Evolutionary conservation across 2,329 filamentous ascomycete species (phyloP), one percentile per base, ranked within the genome.

Genomic region (Didymella sp.): DNA sequence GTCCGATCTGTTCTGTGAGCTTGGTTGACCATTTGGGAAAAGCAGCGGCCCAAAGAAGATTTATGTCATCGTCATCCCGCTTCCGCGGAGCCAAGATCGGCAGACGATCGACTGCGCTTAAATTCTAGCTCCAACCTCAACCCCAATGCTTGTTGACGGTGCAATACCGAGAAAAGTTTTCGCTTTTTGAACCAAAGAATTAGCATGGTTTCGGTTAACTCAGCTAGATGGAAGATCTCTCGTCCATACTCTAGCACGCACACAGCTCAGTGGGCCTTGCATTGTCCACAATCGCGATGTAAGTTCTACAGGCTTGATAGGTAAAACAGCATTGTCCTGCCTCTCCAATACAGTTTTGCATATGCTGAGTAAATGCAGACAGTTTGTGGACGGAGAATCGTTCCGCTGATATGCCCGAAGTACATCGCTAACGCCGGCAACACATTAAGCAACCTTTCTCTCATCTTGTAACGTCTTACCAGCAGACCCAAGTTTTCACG

Each of bases 11-110:
- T 35, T 37, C 19, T 19, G 17, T 37, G 17, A 37, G n/a, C n/a
- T 6, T 35, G 13, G 31, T 35, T n/a, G 33, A 37, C 33, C 33
- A 17, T 19, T 56, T 56, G 11, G 47, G 35, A 37, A 35, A 27
- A 15, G 21, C 37, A 25, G 35, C 35, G 43, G 47, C 47, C 51
- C 27, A 56, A 51, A 51, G 13, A 21, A 51, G 43, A 37, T 40
- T 30, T 43, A 9, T 21, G 11, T 8, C 27, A 24, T 42, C 41
- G 54, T 51, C 47, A 51, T 51, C 42, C 54, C 47, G 48, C 21
- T 48, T 17, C 33, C n/a, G 33, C 33, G 33, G 33, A 19, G 33
- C 33, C 3, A 11, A 19, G 17, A 19, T 37, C 33, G 33, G 17
- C n/a, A 19, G 33, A 37, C 33, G 33, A 37, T 37, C 33, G 33